Evolutionary conservation across 1,284 basidiomycete genomes (phyloP).

Genomic region (Thecaphora frezii): DNA sequence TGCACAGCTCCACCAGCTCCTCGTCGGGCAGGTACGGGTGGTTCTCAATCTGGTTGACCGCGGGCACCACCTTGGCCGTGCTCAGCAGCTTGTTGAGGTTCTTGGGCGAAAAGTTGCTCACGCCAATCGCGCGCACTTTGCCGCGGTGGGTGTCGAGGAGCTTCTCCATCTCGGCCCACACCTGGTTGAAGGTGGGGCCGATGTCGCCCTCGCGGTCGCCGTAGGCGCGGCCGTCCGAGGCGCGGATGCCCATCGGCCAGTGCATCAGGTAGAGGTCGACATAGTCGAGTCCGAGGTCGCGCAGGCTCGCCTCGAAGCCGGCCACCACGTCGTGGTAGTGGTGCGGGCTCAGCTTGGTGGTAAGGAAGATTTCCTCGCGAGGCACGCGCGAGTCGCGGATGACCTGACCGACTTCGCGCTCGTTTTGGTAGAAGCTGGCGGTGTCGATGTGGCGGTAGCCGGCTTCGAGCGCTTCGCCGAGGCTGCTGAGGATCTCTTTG

Average conservation of each 20-base stretch:
- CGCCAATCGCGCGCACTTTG: constrained; percentile 65
- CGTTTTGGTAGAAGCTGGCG: constrained; percentile 65
- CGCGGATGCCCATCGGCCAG: constrained; percentile 37
- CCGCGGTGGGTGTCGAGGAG: constrained; percentile 46
- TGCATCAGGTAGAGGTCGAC: constrained; percentile 61
- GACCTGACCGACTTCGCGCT: constrained; percentile 80
- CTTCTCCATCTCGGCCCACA: constrained; percentile 51
- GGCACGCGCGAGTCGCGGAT: constrained; percentile 72
- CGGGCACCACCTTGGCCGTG: constrained; percentile 42
- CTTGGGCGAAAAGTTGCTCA: constrained; percentile 59
- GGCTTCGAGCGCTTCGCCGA: constrained; percentile 18
- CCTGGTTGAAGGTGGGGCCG: constrained; percentile 37
- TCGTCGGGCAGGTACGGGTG: constrained; percentile 62
- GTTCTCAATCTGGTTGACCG: constrained; percentile 49
- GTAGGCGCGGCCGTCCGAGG: constrained; percentile 7
- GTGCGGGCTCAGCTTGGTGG: constrained; percentile 74
- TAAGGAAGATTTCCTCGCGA: constrained; percentile 79
- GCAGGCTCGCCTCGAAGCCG: constrained; percentile 71
- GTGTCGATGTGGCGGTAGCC: constrained; percentile 52
- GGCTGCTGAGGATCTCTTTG: constrained; percentile 18
- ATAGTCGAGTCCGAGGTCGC: constrained; percentile 72
- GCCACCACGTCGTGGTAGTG: constrained; percentile 27
- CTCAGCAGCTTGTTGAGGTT: constrained; percentile 37
- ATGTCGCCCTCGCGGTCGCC: constrained; percentile 18
- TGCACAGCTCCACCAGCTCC: constrained; percentile 70